Conservation (phyloP, 345 rosid species). For the Salix viminalis region DNA sequence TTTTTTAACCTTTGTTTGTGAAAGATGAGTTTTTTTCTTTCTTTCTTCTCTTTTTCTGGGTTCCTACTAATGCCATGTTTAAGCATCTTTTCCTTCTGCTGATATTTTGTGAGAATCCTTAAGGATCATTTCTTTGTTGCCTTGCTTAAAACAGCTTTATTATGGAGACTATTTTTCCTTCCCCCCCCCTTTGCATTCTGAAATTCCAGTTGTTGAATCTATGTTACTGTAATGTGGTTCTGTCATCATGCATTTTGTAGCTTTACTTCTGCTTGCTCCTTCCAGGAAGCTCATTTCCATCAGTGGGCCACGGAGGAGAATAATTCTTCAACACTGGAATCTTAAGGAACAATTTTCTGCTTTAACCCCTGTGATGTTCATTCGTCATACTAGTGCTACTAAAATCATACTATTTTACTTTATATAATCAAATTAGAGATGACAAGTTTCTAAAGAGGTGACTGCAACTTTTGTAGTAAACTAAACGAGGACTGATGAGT, state of each 20-base stretch:
- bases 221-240: background rate
- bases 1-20: background rate
- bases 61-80: background rate
- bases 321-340: background rate
- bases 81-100: background rate
- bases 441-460: background rate
- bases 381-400: background rate
- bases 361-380: background rate
- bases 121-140: background rate
- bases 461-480: background rate
- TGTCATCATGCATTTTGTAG: background rate
- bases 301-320: background rate
- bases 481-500: background rate
- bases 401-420: background rate
- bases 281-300: background rate
- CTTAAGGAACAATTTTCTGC: background rate
- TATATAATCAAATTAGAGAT: background rate
- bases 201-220: background rate
- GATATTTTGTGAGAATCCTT: background rate
- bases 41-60: background rate
- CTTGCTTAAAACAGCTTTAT: background rate
- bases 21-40: too few relatives aligned
- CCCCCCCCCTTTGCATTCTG: background rate
- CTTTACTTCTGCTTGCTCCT: background rate
- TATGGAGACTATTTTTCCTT: background rate